Evolutionary conservation across 1,139 yeast species (phyloP).

Genomic region (Kluyveromyces sp.): DNA sequence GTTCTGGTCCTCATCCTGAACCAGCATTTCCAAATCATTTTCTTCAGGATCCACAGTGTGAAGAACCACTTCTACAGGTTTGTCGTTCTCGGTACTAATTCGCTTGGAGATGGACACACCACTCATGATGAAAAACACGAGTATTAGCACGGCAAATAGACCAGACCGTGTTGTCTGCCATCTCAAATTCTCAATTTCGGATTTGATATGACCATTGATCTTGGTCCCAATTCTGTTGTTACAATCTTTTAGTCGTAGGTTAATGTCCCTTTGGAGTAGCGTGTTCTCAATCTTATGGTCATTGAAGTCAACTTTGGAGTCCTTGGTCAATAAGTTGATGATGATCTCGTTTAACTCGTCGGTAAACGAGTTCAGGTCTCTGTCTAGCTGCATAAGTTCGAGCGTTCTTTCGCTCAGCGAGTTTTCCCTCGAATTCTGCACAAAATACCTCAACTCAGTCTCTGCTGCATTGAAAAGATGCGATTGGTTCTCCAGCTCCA

Average conservation of each 20-base stretch:
- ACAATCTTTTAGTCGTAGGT: constrained; percentile 71
- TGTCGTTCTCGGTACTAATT: constrained; percentile 27
- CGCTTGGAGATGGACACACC: constrained; percentile 42
- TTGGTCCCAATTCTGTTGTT: constrained; percentile 82
- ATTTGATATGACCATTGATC: constrained; percentile 71
- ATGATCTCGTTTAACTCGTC: constrained; percentile 74
- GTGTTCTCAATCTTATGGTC: constrained; percentile 86
- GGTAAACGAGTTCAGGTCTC: constrained; percentile 62
- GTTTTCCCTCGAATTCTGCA: constrained; percentile 63
- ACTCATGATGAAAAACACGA: constrained; percentile 44
- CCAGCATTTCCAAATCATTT: constrained; percentile 22
- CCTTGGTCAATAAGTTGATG: constrained; percentile 55
- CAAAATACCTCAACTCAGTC: constrained; percentile 76
- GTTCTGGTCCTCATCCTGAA: constrained; percentile 2
- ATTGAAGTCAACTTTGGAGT: constrained; percentile 74
- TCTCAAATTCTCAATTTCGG: constrained; percentile 79
- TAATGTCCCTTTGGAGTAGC: constrained; percentile 61
- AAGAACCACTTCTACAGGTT: constrained; percentile 29
- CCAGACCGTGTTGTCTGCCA: constrained; percentile 96
- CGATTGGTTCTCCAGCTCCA: constrained; percentile 76
- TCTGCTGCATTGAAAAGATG: constrained; percentile 91
- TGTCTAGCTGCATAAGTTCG: constrained; percentile 55
- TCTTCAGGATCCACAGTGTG: constrained; percentile 30
- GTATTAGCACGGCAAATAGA: constrained; percentile 32
- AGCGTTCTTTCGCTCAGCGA: constrained; percentile 66